Conservation (phyloP, 2,329 filamentous ascomycete species). For the Pezicula carpinea region DNA sequence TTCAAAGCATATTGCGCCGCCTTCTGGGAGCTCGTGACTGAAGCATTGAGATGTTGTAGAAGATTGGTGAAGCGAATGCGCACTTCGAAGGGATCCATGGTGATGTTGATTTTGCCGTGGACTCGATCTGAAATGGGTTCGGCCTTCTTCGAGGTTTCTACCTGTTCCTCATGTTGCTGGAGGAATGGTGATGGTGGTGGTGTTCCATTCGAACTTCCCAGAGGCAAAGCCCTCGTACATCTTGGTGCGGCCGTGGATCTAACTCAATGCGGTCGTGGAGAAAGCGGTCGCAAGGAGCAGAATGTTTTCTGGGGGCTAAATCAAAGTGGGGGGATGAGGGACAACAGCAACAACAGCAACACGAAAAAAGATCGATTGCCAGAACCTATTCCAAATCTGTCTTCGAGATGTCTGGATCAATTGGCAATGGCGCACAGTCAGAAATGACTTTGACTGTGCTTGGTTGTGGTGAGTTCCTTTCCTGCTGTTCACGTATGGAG, state of each 20-base stretch:
- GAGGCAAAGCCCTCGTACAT: neutral
- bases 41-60: conserved; percentile 86
- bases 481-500: neutral
- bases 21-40: conserved; percentile 83
- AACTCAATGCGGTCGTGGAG: neutral
- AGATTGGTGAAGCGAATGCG: conserved; percentile 93
- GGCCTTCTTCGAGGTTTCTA: neutral
- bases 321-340: neutral
- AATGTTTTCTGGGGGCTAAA: no score
- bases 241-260: neutral
- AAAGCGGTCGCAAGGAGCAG: neutral
- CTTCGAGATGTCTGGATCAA: conserved; percentile 1
- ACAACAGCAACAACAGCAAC: no score
- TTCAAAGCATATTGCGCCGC: conserved; percentile 92
- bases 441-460: conserved; percentile 73
- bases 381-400: neutral
- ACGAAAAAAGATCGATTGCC: no score
- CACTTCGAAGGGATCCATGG: conserved; percentile 82
- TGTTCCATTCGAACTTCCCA: no score
- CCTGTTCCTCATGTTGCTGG: no score
- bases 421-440: conserved; percentile 6
- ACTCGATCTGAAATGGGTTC: conserved; percentile 5
- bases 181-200: no score
- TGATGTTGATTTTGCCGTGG: neutral
- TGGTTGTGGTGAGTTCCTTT: conserved; percentile 63